Evolutionary conservation across 2,329 filamentous ascomycete genomes (phyloP).

Genomic region (Epichloe typhina): DNA sequence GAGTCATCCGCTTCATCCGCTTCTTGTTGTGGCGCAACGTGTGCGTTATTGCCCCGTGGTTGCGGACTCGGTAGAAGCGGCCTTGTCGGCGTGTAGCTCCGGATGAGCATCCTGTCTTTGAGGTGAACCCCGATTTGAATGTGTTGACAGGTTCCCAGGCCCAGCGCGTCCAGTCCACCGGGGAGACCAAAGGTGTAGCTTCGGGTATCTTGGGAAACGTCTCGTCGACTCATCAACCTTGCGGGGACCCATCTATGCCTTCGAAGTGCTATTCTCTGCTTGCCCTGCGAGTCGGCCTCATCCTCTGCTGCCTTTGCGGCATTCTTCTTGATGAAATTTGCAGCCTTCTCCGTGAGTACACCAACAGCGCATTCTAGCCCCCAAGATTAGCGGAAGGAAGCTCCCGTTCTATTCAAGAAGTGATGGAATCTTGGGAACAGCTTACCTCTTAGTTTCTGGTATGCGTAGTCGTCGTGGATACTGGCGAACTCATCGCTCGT

Average conservation of each 20-base stretch:
- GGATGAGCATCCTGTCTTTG: constrained; percentile 34
- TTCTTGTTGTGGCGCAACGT: not conserved
- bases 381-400: not conserved
- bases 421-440: not conserved
- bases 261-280: constrained; percentile 21
- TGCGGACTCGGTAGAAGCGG: constrained; percentile 22
- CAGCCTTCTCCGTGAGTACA: constrained; percentile 33
- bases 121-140: constrained; percentile 40
- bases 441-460: constrained; percentile 31
- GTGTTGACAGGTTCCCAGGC: constrained; percentile 37
- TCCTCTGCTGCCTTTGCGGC: constrained; percentile 27
- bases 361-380: constrained; percentile 34
- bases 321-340: constrained; percentile 30
- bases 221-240: constrained; percentile 23
- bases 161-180: constrained; percentile 24
- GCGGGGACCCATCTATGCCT: constrained; percentile 34
- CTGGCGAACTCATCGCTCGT: constrained; percentile 35
- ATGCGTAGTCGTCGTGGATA: constrained; percentile 37
- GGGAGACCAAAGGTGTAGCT: constrained; percentile 33
- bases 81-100: constrained; percentile 35
- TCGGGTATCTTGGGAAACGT: constrained; percentile 25
- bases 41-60: not conserved
- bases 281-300: constrained; percentile 12
- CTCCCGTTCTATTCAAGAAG: not conserved
- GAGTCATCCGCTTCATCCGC: not conserved